A percentile compares a stretch with the other conserved stretches of the same genome.
Conservation (phyloP, 2,329 filamentous ascomycete genomes). For the Botrytis elliptica region DNA sequence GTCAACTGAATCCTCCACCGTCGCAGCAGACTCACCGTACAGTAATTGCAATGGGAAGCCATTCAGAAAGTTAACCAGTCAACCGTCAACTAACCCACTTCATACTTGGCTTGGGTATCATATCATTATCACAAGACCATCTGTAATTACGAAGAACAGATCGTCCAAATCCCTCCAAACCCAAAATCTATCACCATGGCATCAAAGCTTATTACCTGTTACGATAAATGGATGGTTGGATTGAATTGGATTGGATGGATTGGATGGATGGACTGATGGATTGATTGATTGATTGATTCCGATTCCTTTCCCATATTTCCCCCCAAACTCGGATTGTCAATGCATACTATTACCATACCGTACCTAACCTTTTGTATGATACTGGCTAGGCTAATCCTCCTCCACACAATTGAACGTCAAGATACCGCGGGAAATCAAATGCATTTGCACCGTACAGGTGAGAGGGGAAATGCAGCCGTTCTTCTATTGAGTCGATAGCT, state of each 20-base stretch:
- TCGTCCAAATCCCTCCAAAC: background rate
- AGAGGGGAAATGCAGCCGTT: background rate
- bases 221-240: background rate
- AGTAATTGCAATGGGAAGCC: background rate
- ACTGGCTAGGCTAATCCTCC: background rate
- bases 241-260: background rate
- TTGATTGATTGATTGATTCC: background rate
- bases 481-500: background rate
- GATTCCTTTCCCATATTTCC: background rate
- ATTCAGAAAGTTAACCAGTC: background rate
- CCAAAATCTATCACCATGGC: background rate
- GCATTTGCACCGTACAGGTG: background rate
- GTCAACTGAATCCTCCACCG: background rate
- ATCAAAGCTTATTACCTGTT: conserved; percentile 8
- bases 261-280: no score
- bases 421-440: background rate
- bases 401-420: background rate
- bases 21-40: background rate
- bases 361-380: background rate
- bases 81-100: no score
- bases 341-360: background rate
- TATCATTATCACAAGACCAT: background rate
- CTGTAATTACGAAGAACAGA: background rate
- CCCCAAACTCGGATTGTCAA: background rate
- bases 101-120: background rate